These are phyloP conservation scores for Chrysoporthe cubensis DNA, from an alignment of 2,329 filamentous ascomycete species.

Conservation along the genomic window DNA sequence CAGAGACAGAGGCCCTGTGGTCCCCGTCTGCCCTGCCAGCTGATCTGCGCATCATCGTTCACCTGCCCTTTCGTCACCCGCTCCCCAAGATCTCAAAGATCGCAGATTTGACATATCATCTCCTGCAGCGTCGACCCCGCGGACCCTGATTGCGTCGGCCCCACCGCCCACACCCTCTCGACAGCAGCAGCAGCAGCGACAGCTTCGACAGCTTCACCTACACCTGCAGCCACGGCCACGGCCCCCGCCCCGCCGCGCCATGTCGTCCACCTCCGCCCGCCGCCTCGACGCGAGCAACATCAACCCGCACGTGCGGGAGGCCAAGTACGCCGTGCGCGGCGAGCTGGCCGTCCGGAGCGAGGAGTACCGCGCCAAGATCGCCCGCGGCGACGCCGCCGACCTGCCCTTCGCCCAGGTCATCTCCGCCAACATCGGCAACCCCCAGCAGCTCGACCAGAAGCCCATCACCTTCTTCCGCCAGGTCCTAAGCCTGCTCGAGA, in stretches of 20 bases:
- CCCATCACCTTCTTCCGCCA: conserved; percentile 99
- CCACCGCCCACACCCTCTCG: conserved; percentile 22
- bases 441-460: conserved; percentile 98
- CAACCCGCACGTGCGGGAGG: conserved; percentile 84
- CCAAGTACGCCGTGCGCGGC: conserved; percentile 95
- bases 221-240: conserved; percentile 28
- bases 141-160: conserved; percentile 25
- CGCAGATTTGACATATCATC: conserved; percentile 4
- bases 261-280: conserved; percentile 43
- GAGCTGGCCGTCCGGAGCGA: conserved; percentile 94
- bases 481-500: conserved; percentile 90
- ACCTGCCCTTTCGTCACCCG: neutral
- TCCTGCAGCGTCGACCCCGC: conserved; percentile 25
- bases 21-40: too few relatives aligned
- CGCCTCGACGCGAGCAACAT: conserved; percentile 81
- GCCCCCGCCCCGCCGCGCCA: conserved; percentile 35
- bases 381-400: conserved; percentile 54
- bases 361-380: conserved; percentile 78
- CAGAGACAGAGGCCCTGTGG: neutral
- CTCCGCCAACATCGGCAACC: conserved; percentile 98
- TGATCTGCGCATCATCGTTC: neutral
- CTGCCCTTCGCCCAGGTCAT: conserved; percentile 91
- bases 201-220: too few relatives aligned
- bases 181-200: too few relatives aligned
- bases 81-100: neutral